Evolutionary conservation across 2,329 filamentous ascomycete species (phyloP).

Genomic region (Phialophora expanda): DNA sequence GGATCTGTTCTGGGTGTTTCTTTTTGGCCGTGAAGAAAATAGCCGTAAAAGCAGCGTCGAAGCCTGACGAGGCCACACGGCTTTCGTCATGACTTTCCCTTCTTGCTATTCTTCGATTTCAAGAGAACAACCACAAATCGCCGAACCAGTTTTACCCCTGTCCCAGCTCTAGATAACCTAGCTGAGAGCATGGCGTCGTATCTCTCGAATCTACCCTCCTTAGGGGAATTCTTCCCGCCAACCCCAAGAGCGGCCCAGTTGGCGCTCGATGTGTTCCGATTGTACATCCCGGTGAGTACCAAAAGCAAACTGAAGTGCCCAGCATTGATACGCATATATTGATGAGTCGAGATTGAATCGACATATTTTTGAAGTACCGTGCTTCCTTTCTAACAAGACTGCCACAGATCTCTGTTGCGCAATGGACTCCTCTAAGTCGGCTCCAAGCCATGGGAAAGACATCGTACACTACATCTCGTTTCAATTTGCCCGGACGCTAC

Average conservation of each 20-base stretch:
- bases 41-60: neutral
- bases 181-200: constrained; percentile 32
- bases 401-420: constrained; percentile 71
- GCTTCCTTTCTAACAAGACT: constrained; percentile 15
- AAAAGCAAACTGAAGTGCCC: constrained; percentile 3
- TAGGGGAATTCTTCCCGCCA: constrained; percentile 46
- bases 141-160: neutral
- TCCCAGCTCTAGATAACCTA: neutral
- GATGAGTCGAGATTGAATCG: neutral
- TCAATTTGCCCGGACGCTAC: constrained; percentile 87
- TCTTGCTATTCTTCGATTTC: neutral
- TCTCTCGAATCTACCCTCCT: constrained; percentile 40
- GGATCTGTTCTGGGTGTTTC: neutral
- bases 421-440: constrained; percentile 48
- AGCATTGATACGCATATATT: neutral
- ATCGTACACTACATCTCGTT: constrained; percentile 59
- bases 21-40: neutral
- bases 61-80: neutral
- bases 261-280: constrained; percentile 49
- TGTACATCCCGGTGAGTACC: constrained; percentile 41
- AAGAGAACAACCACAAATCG: neutral
- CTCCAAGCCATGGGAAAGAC: constrained; percentile 93
- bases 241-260: constrained; percentile 48
- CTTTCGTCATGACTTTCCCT: constrained; percentile 8
- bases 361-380: neutral